These are phyloP conservation scores for Ustulina deusta DNA, from an alignment of 2,329 filamentous ascomycete species.

Conservation along the genomic window DNA sequence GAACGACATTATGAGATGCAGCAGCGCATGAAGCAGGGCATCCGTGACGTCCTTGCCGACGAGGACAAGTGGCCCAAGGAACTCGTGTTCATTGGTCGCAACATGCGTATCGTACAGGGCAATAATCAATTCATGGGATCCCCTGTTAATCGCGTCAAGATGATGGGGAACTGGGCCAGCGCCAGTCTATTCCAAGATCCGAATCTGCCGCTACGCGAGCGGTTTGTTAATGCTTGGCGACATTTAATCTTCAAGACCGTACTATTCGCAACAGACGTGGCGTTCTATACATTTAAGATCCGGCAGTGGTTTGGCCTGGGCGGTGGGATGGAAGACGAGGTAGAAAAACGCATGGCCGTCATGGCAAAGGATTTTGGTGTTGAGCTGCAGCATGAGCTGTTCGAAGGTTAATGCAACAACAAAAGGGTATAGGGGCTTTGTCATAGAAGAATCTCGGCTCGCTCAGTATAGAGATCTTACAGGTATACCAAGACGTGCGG, in stretches of 20 bases:
- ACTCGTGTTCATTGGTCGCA: constrained; percentile 90
- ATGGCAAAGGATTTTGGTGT: constrained; percentile 94
- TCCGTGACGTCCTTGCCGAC: constrained; percentile 79
- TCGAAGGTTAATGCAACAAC: constrained; percentile 76
- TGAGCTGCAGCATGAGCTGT: constrained; percentile 87
- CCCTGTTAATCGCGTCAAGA: constrained; percentile 92
- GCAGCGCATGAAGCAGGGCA: constrained; percentile 77
- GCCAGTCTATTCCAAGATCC: constrained; percentile 82
- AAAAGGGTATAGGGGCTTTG: constrained; percentile 18
- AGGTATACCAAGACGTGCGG: constrained; percentile 17
- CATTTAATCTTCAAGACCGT: constrained; percentile 87
- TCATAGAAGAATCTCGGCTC: constrained; percentile 40
- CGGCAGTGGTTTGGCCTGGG: constrained; percentile 81
- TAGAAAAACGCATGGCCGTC: constrained; percentile 86
- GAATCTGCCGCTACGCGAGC: constrained; percentile 71
- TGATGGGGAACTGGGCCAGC: constrained; percentile 91
- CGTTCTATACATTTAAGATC: constrained; percentile 84
- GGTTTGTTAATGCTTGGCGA: constrained; percentile 76
- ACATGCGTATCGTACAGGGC: constrained; percentile 91
- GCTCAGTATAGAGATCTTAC: constrained; percentile 22
- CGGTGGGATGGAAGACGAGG: constrained; percentile 91
- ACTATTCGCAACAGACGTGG: constrained; percentile 79
- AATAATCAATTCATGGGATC: constrained; percentile 93
- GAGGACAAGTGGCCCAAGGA: constrained; percentile 91
- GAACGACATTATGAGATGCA: constrained; percentile 93